Evolutionary conservation across 495 filamentous ascomycete genomes (phyloP), one percentile per base, ranked within the genome.

Genomic region (Cudoniella acicularis): DNA sequence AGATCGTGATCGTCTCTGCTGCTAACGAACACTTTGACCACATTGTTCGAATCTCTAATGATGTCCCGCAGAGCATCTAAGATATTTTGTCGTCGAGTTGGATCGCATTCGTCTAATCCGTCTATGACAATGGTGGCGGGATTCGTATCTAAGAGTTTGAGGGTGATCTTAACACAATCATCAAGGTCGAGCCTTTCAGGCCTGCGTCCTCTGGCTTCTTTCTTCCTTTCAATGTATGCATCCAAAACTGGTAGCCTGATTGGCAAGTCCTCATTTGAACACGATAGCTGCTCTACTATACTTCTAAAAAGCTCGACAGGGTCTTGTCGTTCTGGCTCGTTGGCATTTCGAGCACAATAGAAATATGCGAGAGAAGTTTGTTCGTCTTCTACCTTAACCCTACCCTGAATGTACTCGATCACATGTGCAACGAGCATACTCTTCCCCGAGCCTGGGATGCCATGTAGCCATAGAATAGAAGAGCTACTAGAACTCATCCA

Each of bases 21-120:
- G 3, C 67, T 69, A 6, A 76, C 43, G 27, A 74, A 72, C 3
- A 78, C 55, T 49, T 75, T 76, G 10, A 77, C 67, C 2, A 75
- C 18, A 16, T 55, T 64, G 3, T 51, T 43, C 1, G 74, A 68
- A 0, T 64, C 47, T 22, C 55, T 24, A 1, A 76, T 25, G 1
- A 77, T 66, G 0, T n/a, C 43, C 2, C 71, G 49, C 3, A 77
- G 53, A 0, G 62, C 67, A n/a, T 70, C 54, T 9, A 77, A 64
- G 13, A 80, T 43, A 1, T 67, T 45, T 8, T 63, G 56, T 18
- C 74, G 65, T 2, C 56, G 59, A 16, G 57, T 52, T 0, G 64
- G 52, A 41, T 79, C 63, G 45, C 72, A 75, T 56, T 82, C 77
- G 56, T 80, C 76, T 8, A 80, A 52, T 17, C 75, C 78, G 64